A percentile compares a stretch with the other conserved stretches of the same genome.
Evolutionary conservation across 1,139 yeast species (phyloP).

Genomic region (Saccharomyces hybrid): DNA sequence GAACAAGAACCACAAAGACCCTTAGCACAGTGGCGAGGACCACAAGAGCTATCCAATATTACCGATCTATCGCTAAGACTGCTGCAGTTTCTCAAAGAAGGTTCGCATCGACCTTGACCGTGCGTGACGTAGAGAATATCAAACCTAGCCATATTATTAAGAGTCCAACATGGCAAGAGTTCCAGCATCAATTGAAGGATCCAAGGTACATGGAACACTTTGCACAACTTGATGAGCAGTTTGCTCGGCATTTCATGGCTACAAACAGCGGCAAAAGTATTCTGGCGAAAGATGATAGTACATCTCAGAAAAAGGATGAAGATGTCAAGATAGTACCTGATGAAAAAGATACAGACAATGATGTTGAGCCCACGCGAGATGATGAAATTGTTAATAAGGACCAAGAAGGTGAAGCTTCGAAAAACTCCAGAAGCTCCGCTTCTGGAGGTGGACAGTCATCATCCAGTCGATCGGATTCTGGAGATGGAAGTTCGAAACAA

Average conservation of each 20-base stretch:
- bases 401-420: neutral
- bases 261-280: neutral
- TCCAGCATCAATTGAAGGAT: neutral
- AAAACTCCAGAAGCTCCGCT: conserved; percentile 4
- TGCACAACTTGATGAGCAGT: neutral
- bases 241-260: neutral
- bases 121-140: neutral
- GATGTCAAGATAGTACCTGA: neutral
- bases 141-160: neutral
- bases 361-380: neutral
- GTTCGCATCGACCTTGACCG: neutral
- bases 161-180: neutral
- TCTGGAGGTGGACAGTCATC: conserved; percentile 4
- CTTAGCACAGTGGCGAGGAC: neutral
- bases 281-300: conserved; percentile 5
- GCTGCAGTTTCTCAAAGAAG: neutral
- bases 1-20: neutral
- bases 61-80: neutral
- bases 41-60: neutral
- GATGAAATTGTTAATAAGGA: neutral
- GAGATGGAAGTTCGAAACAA: conserved; percentile 3
- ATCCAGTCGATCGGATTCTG: conserved; percentile 4
- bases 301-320: conserved; percentile 8
- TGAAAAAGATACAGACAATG: conserved; percentile 4
- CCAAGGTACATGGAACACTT: neutral